These are phyloP conservation scores for Emydomyces testavorans DNA, from an alignment of 2,329 filamentous ascomycete species.

Conservation along the genomic window DNA sequence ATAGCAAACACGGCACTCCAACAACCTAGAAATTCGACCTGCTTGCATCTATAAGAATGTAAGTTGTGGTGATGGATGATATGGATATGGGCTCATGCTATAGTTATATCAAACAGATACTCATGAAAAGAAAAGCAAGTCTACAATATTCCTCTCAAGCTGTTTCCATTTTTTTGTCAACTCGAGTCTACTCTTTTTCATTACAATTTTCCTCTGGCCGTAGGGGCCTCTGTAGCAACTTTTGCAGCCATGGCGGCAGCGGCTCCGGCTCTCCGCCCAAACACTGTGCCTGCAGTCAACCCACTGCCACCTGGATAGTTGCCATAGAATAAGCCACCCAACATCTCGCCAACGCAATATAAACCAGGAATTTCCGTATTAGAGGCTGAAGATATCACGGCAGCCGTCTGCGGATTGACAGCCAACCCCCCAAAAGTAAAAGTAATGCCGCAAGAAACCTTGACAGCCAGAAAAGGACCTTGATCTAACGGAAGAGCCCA, in stretches of 20 bases:
- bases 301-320: constrained; percentile 56
- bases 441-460: constrained; percentile 54
- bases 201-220: neutral
- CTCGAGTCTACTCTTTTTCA: no score
- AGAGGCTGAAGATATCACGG: constrained; percentile 40
- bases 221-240: neutral
- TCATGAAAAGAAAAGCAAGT: no score
- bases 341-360: constrained; percentile 54
- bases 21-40: no score
- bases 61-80: no score
- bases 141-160: no score
- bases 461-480: constrained; percentile 51
- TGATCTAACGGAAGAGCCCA: constrained; percentile 51
- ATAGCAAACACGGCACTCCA: no score
- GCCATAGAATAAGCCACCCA: constrained; percentile 52
- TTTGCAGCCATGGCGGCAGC: constrained; percentile 21
- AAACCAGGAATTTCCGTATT: constrained; percentile 43
- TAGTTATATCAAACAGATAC: no score
- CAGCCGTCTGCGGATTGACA: constrained; percentile 44
- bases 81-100: no score
- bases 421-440: constrained; percentile 57
- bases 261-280: constrained; percentile 38
- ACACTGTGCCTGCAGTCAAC: constrained; percentile 48
- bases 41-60: no score
- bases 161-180: no score